Evolutionary conservation across 148 eudicot genomes (phyloP), one percentile per base, ranked within the genome.

Genomic region (Rhododendron griersonianum): DNA sequence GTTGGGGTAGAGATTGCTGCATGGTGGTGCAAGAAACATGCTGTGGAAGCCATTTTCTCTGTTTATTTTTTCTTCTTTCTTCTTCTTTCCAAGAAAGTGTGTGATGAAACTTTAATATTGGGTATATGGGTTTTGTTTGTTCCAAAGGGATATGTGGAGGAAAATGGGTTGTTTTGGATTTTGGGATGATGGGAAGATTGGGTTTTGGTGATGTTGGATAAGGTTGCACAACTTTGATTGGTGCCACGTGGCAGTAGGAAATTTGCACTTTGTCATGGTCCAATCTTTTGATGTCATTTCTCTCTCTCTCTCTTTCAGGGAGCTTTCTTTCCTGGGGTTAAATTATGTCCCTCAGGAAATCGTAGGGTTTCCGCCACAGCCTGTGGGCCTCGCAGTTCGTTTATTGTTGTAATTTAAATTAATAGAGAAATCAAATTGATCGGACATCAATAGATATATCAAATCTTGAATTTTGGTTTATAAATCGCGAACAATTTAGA

Each of bases 1-100:
- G 92, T 85, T 23, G 93, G 86, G 87, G 90, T 87, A 67, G 96
- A 88, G 87, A 90, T 89, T 67, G 94, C 95, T 67, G 94, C 95
- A 90, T 93, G 92, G 92, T 92, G 99, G 92, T 95, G 98, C 86
- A 95, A 87, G 94, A 96, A 96, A 75, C 99, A 95, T 78, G 98
- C 88, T 85, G 98, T 92, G 13, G 98, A 93, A 16, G 98, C 98
- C 98, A 94, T 94, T 91, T 57, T 18, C 73, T 47, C 71, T 44
- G 35, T 82, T 48, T 53, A 10, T 75, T 30, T 51, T 63, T 2
- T 35, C 37, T 2, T 78, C 11, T 19, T 19, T 33, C 28, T 85
- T 75, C 25, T 83, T 47, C 18, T 18, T 76, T 59, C 80, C 80
- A 15, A 35, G n/a, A 39, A 14, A 78, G 81, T 44, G 21, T 23